phyloP scores from a whole-genome alignment of 768 basidiomycete genomes.

The Tubosaeta brunneosetosa region DNA sequence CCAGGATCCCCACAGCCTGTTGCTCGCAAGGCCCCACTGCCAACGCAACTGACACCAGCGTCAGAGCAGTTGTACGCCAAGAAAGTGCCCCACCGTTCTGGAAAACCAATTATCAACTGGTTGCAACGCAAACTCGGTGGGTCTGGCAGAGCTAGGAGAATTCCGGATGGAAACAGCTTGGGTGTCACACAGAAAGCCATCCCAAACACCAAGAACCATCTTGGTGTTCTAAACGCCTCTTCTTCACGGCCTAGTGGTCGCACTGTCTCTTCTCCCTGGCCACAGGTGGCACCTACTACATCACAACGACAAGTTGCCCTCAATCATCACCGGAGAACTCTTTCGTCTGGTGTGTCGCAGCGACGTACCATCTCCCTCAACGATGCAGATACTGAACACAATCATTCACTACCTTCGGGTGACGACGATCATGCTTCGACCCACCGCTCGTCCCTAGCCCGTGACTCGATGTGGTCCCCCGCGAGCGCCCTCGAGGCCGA shows the following conservation, averaged over 20 bases:
- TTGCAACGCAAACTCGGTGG: conserved; percentile 83
- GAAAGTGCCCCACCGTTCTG: conserved; percentile 63
- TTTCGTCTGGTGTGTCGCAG: conserved; percentile 28
- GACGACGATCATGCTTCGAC: conserved; percentile 43
- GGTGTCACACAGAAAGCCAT: conserved; percentile 9
- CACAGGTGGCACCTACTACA: conserved; percentile 14
- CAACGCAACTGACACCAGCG: conserved; percentile 22
- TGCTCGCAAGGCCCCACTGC: conserved; percentile 16
- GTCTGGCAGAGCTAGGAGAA: conserved; percentile 53
- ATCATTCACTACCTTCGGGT: conserved; percentile 33
- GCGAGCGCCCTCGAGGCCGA: conserved; percentile 77
- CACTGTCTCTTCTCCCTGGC: conserved; percentile 27
- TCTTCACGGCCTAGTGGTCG: conserved; percentile 24
- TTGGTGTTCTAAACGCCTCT: conserved; percentile 4
- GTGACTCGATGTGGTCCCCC: conserved; percentile 78
- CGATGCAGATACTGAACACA: conserved; percentile 46
- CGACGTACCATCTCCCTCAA: conserved; percentile 64
- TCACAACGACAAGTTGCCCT: conserved; percentile 25
- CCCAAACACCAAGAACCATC: conserved; percentile 14
- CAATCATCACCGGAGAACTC: conserved; percentile 16
- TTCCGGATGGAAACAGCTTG: conserved; percentile 30
- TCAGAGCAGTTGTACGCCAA: conserved; percentile 43
- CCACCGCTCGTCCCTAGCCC: conserved; percentile 55
- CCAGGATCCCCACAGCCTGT: conserved; percentile 12
- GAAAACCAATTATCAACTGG: conserved; percentile 88